These are phyloP conservation scores for Colletotrichum musicola DNA, from an alignment of 2,329 filamentous ascomycete species.

Conservation along the genomic window DNA sequence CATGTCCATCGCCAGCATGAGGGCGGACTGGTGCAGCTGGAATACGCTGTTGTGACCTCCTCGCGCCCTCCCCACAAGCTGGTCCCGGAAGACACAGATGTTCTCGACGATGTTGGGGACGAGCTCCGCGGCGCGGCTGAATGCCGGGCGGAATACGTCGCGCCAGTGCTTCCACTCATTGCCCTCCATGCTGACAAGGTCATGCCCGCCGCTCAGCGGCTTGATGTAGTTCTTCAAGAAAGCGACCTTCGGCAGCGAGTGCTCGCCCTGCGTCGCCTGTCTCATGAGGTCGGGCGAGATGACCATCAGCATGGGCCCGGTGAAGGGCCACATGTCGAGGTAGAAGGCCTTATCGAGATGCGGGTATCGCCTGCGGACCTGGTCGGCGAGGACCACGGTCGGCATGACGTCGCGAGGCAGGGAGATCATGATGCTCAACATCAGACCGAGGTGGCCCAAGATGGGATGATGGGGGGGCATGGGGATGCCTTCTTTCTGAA, in stretches of 20 bases:
- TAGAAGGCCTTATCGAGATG: conserved; percentile 24
- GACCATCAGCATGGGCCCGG: conserved; percentile 22
- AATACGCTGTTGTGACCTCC: neutral
- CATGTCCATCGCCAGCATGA: conserved; percentile 27
- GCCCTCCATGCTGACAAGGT: conserved; percentile 29
- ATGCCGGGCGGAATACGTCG: conserved; percentile 23
- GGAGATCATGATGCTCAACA: conserved; percentile 14
- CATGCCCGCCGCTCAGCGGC: conserved; percentile 17
- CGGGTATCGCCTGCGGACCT: conserved; percentile 2
- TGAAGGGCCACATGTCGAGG: conserved; percentile 27
- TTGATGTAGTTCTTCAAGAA: conserved; percentile 17
- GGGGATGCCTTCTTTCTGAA: conserved; percentile 11
- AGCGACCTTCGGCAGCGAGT: neutral
- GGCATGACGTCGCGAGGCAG: conserved; percentile 24
- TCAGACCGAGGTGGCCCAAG: conserved; percentile 22
- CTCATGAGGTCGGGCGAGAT: conserved; percentile 13
- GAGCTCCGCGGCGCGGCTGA: conserved; percentile 14
- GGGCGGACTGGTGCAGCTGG: conserved; percentile 5
- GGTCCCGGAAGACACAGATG: conserved; percentile 9
- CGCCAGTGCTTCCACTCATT: conserved; percentile 24
- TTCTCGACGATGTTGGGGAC: conserved; percentile 20
- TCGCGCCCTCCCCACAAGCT: conserved; percentile 1
- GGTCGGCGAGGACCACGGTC: neutral
- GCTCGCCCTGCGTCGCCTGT: neutral
- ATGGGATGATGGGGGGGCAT: conserved; percentile 28